Evolutionary conservation across 495 filamentous ascomycete species (phyloP).

Genomic region (Neurospora sp.): DNA sequence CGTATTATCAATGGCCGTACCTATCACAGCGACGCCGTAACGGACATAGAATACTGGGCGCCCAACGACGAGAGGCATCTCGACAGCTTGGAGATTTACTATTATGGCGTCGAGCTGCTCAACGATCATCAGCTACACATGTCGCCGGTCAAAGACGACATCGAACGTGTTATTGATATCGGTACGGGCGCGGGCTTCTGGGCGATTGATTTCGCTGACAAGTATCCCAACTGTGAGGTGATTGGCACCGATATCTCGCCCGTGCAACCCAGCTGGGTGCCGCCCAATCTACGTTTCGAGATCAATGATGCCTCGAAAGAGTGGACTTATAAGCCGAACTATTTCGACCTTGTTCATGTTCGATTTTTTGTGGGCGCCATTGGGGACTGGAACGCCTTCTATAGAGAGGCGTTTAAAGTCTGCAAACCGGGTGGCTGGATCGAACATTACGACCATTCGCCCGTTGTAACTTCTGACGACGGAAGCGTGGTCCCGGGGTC

Average conservation of each 20-base stretch:
- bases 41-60: slow-evolving; percentile 3
- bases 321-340: slow-evolving; percentile 35
- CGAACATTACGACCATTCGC: slow-evolving; percentile 19
- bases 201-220: slow-evolving; percentile 34
- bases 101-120: neutral
- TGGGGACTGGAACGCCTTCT: slow-evolving; percentile 39
- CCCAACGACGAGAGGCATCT: slow-evolving; percentile 20
- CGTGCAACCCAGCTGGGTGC: slow-evolving; percentile 32
- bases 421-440: slow-evolving; percentile 18
- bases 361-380: slow-evolving; percentile 42
- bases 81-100: slow-evolving; percentile 15
- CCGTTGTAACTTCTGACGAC: slow-evolving; percentile 12
- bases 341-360: slow-evolving; percentile 53
- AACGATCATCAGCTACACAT: neutral
- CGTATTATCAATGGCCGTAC: slow-evolving; percentile 27
- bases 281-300: slow-evolving; percentile 29
- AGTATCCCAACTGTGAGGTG: slow-evolving; percentile 27
- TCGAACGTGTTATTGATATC: slow-evolving; percentile 28
- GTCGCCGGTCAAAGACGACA: neutral
- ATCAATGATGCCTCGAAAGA: slow-evolving; percentile 35
- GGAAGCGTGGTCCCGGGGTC: slow-evolving; percentile 5
- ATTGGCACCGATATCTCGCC: slow-evolving; percentile 26
- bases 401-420: slow-evolving; percentile 21
- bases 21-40: slow-evolving; percentile 17
- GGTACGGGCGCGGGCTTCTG: slow-evolving; percentile 48